A percentile compares a stretch with the other conserved stretches of the same genome.
Evolutionary conservation across 768 basidiomycete genomes (phyloP).

Genomic region (Tricholoma bakamatsutake): DNA sequence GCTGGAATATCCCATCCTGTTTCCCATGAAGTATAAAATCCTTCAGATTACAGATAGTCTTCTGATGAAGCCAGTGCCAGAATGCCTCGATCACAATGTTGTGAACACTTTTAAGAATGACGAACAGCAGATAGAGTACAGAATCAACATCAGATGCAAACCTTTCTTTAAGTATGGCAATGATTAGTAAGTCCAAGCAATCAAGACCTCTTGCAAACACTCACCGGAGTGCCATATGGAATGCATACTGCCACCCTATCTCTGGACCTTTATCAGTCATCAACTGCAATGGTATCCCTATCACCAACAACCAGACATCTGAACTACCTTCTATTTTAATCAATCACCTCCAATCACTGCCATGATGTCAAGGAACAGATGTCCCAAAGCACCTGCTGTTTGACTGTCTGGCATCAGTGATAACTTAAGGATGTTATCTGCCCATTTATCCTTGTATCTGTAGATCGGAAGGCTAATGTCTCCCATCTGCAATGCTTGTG

Average conservation of each 20-base stretch:
- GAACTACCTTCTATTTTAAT: neutral
- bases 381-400: constrained; percentile 19
- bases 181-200: neutral
- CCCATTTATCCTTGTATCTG: constrained; percentile 23
- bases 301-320: neutral
- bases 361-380: constrained; percentile 28
- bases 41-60: constrained; percentile 12
- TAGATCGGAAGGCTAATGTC: constrained; percentile 23
- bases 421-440: constrained; percentile 12
- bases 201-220: neutral
- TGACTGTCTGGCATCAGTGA: constrained; percentile 21
- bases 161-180: neutral
- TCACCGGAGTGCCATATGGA: no score
- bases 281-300: neutral
- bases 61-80: constrained; percentile 22
- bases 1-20: constrained; percentile 13
- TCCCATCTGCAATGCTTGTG: constrained; percentile 23
- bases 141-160: neutral
- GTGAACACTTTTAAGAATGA: constrained; percentile 18
- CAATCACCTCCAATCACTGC: neutral
- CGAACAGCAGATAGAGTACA: neutral
- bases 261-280: no score
- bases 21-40: constrained; percentile 17
- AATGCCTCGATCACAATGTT: constrained; percentile 26
- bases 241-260: no score